Conservation (phyloP, 352 stramenopile genomes). For the Chrysophaeum taylorii region DNA sequence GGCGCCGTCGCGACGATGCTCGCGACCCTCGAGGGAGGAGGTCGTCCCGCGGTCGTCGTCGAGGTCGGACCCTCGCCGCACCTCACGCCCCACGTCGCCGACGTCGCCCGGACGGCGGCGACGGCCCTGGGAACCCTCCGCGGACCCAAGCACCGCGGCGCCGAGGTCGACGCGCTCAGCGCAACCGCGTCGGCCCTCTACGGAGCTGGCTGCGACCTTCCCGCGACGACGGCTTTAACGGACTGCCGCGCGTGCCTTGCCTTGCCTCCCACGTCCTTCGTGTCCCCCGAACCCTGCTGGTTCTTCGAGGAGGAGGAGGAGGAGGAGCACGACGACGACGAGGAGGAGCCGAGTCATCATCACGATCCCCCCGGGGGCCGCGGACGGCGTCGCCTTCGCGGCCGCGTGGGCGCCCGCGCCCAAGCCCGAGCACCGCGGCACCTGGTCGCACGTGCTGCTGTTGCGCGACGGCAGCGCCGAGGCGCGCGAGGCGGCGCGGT, state of each 20-base stretch:
- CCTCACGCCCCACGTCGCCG: not conserved
- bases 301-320: not conserved
- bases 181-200: not conserved
- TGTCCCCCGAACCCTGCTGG: not conserved
- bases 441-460: not conserved
- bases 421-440: not conserved
- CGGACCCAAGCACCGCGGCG: not conserved
- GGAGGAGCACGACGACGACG: too few relatives aligned
- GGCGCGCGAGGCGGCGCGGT: not conserved
- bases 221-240: too few relatives aligned
- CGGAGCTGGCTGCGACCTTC: not conserved
- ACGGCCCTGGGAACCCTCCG: not conserved
- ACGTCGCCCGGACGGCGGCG: not conserved
- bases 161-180: not conserved
- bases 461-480: not conserved
- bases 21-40: not conserved
- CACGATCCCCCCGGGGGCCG: too few relatives aligned
- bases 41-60: not conserved
- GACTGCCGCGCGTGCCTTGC: not conserved
- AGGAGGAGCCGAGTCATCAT: too few relatives aligned
- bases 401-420: not conserved
- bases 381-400: too few relatives aligned
- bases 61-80: slow-evolving; percentile 5
- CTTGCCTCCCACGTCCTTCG: not conserved
- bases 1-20: not conserved